phyloP scores from a whole-genome alignment of 2,329 filamentous ascomycete species.

The Bisporella sp. region DNA sequence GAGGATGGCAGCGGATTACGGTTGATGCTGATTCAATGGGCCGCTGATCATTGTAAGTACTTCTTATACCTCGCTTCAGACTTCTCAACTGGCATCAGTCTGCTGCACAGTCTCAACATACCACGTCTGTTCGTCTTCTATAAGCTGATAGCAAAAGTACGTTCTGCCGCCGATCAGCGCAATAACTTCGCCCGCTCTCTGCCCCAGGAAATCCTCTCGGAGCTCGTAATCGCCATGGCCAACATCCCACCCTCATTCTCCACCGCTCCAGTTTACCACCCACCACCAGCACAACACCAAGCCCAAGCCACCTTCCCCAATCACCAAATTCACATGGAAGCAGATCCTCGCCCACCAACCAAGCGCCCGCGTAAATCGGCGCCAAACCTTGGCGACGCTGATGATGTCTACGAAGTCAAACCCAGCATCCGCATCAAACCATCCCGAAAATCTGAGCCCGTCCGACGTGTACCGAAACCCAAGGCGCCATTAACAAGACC shows the following conservation, averaged over 20 bases:
- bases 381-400: conserved; percentile 1
- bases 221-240: conserved; percentile 56
- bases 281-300: conserved; percentile 26
- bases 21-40: conserved; percentile 52
- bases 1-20: conserved; percentile 54
- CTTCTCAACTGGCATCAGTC: neutral
- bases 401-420: conserved; percentile 18
- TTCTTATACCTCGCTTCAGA: neutral
- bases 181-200: conserved; percentile 21
- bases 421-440: conserved; percentile 14
- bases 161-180: neutral
- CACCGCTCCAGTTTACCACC: conserved; percentile 6
- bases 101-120: too few relatives aligned
- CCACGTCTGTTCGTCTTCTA: too few relatives aligned
- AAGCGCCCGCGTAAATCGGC: conserved; percentile 20
- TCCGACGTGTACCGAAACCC: conserved; percentile 6
- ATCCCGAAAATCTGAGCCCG: conserved; percentile 17
- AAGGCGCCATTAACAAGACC: conserved; percentile 6
- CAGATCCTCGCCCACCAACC: conserved; percentile 23
- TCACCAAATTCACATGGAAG: conserved; percentile 26
- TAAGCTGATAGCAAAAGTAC: conserved; percentile 11
- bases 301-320: conserved; percentile 37
- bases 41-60: conserved; percentile 47
- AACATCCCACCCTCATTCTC: conserved; percentile 33
- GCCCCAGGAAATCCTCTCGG: conserved; percentile 54